Evolutionary conservation across 805 yeast species (phyloP), one percentile per base, ranked within the genome.

Genomic region (Maudiozyma turicensis): DNA sequence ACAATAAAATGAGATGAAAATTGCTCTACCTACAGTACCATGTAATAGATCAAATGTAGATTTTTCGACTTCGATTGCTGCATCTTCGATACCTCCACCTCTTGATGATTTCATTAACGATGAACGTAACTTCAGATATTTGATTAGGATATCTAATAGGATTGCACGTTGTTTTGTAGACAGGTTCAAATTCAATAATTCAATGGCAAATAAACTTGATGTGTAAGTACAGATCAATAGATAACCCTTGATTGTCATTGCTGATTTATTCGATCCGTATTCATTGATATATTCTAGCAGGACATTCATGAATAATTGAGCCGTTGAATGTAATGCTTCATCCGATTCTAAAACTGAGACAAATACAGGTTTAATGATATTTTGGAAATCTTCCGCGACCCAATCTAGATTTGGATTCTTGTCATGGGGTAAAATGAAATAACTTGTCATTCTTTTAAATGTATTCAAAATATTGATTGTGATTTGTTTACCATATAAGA

Each of bases 1-100:
- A 0, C 80, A 72, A 50, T 81, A 75, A 9, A 82, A 59, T 0
- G 78, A 75, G 26, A 78, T 56, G 32, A 78, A 67, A 32, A 79
- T 57, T 5, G 78, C 75, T 46, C 78, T 72, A 45, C 81, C 86
- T 45, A 77, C 62, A 5, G 71, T 59, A 4, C 71, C 65, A 8
- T 71, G 60, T 1, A 76, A 53, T 10, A 63, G 48, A 0, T 56
- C 51, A 48, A 74, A 72, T 8, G 67, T 60, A 2, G 48, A 39
- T 9, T 47, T 46, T 35, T 72, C 72, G 1, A 54, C 54, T 2
- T 50, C 52, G 3, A 56, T 48, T 3, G 65, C 59, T 6, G 56
- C 51, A 3, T 52, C 53, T 20, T 61, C 55, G 26, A 51, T 47
- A 2, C 65, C 56, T 9, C 60, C 57, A 4, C 58, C 53, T 33